Percentiles rank a stretch among this genome's conserved stretches.
Conservation (phyloP, 1,139 yeast genomes). For the Blastobotrys elegans region DNA sequence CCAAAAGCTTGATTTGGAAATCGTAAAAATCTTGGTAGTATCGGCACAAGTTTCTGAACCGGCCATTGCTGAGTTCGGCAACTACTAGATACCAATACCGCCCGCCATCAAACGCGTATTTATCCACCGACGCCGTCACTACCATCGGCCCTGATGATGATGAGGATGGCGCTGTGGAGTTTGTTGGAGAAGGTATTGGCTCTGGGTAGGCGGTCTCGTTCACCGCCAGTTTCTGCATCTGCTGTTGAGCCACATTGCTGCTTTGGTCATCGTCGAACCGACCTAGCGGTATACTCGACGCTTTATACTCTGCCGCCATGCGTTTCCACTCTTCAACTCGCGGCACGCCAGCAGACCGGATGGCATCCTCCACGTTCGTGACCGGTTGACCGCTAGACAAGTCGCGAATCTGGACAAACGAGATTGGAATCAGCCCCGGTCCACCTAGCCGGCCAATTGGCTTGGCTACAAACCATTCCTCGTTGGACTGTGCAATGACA, state of each 20-base stretch:
- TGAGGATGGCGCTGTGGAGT: neutral
- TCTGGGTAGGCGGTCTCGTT: slow-evolving; percentile 7
- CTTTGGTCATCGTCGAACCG: slow-evolving; percentile 33
- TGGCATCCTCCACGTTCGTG: slow-evolving; percentile 47
- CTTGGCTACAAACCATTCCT: slow-evolving; percentile 96
- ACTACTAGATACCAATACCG: slow-evolving; percentile 83
- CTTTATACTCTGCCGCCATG: slow-evolving; percentile 87
- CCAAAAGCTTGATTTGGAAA: slow-evolving; percentile 78
- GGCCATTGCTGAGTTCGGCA: slow-evolving; percentile 66
- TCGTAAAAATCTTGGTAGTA: slow-evolving; percentile 96
- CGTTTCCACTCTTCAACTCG: slow-evolving; percentile 95
- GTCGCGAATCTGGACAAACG: slow-evolving; percentile 82
- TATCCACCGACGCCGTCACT: slow-evolving; percentile 68
- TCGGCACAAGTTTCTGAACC: slow-evolving; percentile 68
- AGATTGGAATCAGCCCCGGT: slow-evolving; percentile 91
- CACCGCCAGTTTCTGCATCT: slow-evolving; percentile 9
- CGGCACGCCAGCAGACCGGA: slow-evolving; percentile 67
- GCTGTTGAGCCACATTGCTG: neutral
- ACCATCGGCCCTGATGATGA: slow-evolving; percentile 26
- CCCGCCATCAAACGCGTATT: slow-evolving; percentile 78
- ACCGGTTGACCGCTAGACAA: slow-evolving; percentile 55
- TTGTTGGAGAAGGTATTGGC: slow-evolving; percentile 11
- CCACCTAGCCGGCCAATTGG: slow-evolving; percentile 95
- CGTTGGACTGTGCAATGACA: slow-evolving; percentile 92
- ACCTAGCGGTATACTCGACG: slow-evolving; percentile 79